phyloP scores from a whole-genome alignment of 345 rosid species.

The Syzygium grande region DNA sequence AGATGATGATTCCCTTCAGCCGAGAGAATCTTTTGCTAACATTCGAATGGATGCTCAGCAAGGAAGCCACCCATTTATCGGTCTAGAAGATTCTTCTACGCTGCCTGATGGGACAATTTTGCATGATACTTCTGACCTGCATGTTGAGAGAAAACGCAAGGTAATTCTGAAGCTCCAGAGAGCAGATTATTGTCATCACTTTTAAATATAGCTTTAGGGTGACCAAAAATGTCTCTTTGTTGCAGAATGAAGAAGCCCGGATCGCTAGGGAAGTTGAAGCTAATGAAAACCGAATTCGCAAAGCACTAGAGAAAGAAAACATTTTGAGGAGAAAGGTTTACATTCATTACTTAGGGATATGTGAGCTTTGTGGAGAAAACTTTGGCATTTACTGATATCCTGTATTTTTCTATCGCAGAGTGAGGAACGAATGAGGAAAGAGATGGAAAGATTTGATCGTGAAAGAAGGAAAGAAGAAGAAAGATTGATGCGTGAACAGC shows the following conservation, averaged over 20 bases:
- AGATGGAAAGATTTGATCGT: slow-evolving; percentile 88
- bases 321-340: slow-evolving; percentile 65
- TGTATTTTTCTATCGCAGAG: slow-evolving; percentile 30
- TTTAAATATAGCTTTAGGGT: neutral
- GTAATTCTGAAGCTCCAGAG: slow-evolving; percentile 10
- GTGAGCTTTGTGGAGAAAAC: neutral
- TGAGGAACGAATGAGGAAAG: slow-evolving; percentile 85
- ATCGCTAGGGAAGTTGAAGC: slow-evolving; percentile 64
- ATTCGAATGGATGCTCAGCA: slow-evolving; percentile 30
- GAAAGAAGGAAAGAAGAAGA: slow-evolving; percentile 98
- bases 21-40: slow-evolving; percentile 33
- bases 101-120: slow-evolving; percentile 30
- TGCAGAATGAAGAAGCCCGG: slow-evolving; percentile 64
- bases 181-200: neutral
- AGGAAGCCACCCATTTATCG: slow-evolving; percentile 16
- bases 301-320: slow-evolving; percentile 77
- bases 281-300: slow-evolving; percentile 47
- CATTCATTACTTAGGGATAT: slow-evolving; percentile 1
- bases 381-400: slow-evolving; percentile 9
- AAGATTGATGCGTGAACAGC: slow-evolving; percentile 87
- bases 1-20: slow-evolving; percentile 44
- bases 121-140: slow-evolving; percentile 26
- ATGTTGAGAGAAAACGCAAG: slow-evolving; percentile 50
- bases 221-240: neutral
- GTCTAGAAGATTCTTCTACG: slow-evolving; percentile 31